These are phyloP conservation scores for Sphagnum fallax DNA, from an alignment of 228 moss, liverwort and hornwort species.

Conservation along the genomic window DNA sequence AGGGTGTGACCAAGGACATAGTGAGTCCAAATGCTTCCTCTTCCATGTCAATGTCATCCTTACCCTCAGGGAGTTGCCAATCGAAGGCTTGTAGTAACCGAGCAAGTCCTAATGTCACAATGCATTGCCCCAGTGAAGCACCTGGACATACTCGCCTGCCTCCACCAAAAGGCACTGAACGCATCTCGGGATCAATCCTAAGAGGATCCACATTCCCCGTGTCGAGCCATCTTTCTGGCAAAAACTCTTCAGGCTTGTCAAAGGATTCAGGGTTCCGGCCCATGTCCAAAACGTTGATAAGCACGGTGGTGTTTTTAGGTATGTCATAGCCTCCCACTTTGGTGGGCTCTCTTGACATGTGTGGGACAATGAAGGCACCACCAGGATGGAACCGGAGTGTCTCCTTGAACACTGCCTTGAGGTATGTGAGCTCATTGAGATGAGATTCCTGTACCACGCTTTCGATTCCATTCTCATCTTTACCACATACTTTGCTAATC, in stretches of 20 bases:
- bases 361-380: slow-evolving; percentile 5
- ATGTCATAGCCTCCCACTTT: slow-evolving; percentile 9
- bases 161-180: slow-evolving; percentile 7
- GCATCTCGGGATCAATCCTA: background rate
- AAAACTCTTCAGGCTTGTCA: slow-evolving; percentile 6
- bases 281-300: slow-evolving; percentile 7
- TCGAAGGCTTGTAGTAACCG: slow-evolving; percentile 10
- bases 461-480: background rate
- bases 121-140: slow-evolving; percentile 3
- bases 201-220: background rate
- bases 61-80: slow-evolving; percentile 5
- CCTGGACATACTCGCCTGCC: slow-evolving; percentile 14
- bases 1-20: background rate
- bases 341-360: background rate
- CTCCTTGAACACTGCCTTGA: slow-evolving; percentile 7
- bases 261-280: slow-evolving; percentile 8
- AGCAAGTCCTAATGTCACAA: slow-evolving; percentile 5
- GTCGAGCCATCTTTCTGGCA: slow-evolving; percentile 7
- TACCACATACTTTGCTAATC: slow-evolving; percentile 2
- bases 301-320: slow-evolving; percentile 6
- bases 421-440: slow-evolving; percentile 7
- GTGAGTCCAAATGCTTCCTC: slow-evolving; percentile 4
- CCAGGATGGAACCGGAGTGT: slow-evolving; percentile 7
- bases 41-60: slow-evolving; percentile 1
- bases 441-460: slow-evolving; percentile 11